Evolutionary conservation across 345 rosid species (phyloP), one percentile per base, ranked within the genome.

Genomic region (Atalantia buxifolia): DNA sequence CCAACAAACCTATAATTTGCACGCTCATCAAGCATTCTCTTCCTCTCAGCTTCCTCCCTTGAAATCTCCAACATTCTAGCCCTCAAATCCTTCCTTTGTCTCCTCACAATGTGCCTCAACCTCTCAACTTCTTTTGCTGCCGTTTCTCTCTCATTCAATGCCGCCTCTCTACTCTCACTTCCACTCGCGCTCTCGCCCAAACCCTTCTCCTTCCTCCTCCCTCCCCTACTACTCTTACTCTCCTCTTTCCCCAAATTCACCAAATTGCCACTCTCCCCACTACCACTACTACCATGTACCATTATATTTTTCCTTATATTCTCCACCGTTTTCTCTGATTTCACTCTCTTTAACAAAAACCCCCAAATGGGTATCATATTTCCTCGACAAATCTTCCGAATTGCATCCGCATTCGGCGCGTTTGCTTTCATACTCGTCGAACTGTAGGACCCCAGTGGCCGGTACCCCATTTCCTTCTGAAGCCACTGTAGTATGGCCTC

Each of bases 1-100:
- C 63, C 8, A 36, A 27, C 73, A 77, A 64, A 95, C 97, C 98
- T 93, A 87, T 90, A 92, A 87, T 92, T 91, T 13, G 96, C 86
- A 50, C 93, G 90, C 79, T 93, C 95, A 30, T 92, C 98, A 65
- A 95, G 91, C 99, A 95, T 92, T 81, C 98, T 86, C 88, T 93
- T 95, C 75, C 99, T 76, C 81, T 95, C 97, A 7, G 97, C 94
- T 84, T 93, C 97, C 87, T 93, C 99, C 84, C 95, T 91, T 0
- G 98, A 88, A 33, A 93, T 88, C 86, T 95, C 99, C 81, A 91
- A 74, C 99, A 95, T 95, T 83, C 92, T 91, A 13, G 98, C 88
- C 77, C 82, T 88, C 84, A 95, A 83, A 79, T 95, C 99, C 84
- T 92, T 95, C 83, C 92, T 89, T 79, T 92, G 95, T 86, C 97